phyloP scores from a whole-genome alignment of 352 stramenopile species.

The Achlya hypogyna region DNA sequence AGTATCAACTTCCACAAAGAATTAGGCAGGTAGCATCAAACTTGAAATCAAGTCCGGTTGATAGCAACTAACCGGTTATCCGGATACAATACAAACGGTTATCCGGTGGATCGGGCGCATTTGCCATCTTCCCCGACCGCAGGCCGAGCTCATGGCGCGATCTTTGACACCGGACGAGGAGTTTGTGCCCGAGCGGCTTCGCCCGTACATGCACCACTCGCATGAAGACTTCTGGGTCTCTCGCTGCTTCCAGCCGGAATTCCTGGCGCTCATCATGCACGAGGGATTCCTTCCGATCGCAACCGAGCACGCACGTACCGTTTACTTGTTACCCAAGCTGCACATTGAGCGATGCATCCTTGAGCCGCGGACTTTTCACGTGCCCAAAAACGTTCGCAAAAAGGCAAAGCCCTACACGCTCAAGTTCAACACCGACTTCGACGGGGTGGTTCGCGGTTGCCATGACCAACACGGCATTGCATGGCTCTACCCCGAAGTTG shows the following conservation, averaged over 20 bases:
- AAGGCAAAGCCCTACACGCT: conserved; percentile 81
- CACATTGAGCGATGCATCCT: conserved; percentile 85
- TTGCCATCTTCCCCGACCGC: too few relatives aligned
- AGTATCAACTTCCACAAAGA: too few relatives aligned
- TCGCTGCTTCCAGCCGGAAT: conserved; percentile 75
- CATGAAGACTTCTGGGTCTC: conserved; percentile 92
- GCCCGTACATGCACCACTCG: conserved; percentile 81
- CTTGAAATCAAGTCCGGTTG: too few relatives aligned
- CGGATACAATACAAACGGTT: too few relatives aligned
- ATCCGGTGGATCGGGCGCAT: too few relatives aligned
- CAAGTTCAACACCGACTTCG: conserved; percentile 84
- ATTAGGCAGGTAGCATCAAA: too few relatives aligned
- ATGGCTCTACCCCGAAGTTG: conserved; percentile 89
- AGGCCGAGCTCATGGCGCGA: background rate
- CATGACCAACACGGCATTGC: conserved; percentile 87
- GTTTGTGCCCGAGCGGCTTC: conserved; percentile 83
- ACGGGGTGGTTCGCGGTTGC: conserved; percentile 83
- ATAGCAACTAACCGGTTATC: too few relatives aligned
- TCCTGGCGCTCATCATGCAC: conserved; percentile 88
- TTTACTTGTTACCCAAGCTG: conserved; percentile 83
- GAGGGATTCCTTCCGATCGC: conserved; percentile 94
- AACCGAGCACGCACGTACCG: conserved; percentile 54
- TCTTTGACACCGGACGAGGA: conserved; percentile 34
- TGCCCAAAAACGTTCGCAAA: conserved; percentile 87
- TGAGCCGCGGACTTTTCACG: conserved; percentile 42